phyloP scores from a whole-genome alignment of 345 rosid species.

The Arabidopsis arenosa region DNA sequence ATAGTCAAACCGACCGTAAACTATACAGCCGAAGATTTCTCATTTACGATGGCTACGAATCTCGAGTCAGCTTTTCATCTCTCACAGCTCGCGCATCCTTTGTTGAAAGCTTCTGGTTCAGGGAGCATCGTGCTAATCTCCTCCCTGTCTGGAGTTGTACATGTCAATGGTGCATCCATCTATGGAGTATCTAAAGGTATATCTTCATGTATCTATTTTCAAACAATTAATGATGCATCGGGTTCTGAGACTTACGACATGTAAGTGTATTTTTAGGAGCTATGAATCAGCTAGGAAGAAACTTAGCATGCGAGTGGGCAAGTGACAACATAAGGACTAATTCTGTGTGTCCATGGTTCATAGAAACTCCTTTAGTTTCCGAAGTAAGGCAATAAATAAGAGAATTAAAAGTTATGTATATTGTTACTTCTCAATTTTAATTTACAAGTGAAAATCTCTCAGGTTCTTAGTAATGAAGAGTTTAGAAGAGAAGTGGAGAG shows the following conservation, averaged over 20 bases:
- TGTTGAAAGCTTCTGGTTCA: constrained; percentile 31
- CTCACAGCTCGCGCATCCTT: constrained; percentile 31
- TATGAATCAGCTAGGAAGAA: constrained; percentile 38
- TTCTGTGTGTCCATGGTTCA: constrained; percentile 38
- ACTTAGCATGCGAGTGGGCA: constrained; percentile 43
- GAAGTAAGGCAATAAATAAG: constrained; percentile 16
- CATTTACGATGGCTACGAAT: constrained; percentile 7
- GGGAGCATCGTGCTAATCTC: constrained; percentile 22
- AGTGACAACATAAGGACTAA: constrained; percentile 33
- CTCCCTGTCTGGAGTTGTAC: background rate
- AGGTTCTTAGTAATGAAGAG: constrained; percentile 57
- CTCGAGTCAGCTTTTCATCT: constrained; percentile 29
- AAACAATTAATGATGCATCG: background rate
- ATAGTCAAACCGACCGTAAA: background rate
- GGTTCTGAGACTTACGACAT: background rate
- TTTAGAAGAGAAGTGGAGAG: constrained; percentile 47
- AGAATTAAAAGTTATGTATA: background rate
- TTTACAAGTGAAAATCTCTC: background rate
- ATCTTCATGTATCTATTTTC: too few relatives aligned
- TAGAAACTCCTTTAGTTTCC: constrained; percentile 9
- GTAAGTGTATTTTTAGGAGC: constrained; percentile 21
- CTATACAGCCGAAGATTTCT: constrained; percentile 10
- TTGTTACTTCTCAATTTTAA: background rate
- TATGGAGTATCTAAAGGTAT: constrained; percentile 32
- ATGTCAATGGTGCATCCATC: constrained; percentile 1